Evolutionary conservation across 495 filamentous ascomycete genomes (phyloP), one percentile per base, ranked within the genome.

Genomic region (Lasiosphaeria miniovina): DNA sequence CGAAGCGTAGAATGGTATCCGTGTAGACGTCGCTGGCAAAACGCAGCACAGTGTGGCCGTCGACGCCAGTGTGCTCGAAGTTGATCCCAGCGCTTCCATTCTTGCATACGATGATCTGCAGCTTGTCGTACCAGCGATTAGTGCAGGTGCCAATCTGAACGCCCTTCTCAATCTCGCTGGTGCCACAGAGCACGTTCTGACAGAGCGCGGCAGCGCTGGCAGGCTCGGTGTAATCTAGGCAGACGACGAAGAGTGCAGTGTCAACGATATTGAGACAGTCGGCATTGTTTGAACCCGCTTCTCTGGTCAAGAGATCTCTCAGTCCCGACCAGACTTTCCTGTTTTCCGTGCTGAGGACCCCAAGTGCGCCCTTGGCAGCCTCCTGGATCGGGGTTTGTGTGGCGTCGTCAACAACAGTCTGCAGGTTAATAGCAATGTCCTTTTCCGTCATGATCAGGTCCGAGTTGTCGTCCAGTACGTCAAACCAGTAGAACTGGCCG

Each of bases 401-500:
- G 8, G 94, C 92, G 72, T 98, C 94, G 54, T 95, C 89, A 51
- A 96, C 81, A 60, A 98, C 91, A 32, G 93, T 93, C 65, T 95
- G 89, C 43, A 98, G 78, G 68, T 98, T 98, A 64, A 96, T 80
- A 5, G 89, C 85, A 49, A 98, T 83, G 73, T 98, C 94, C 68
- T 91, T 93, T 75, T 98, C 94, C 2, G 86, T 94, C 93, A 98
- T 97, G 74, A 98, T 96, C 53, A 95, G 75, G 66, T 98, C 94
- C 7, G 88, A 88, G 69, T 96, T 94, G 65, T 94, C 89, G 64
- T 98, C 94, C 17, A 98, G 76, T 3, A 96, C 93, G 72, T 98
- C 94, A 66, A 98, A 98, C 93, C 94, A 98, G 68, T 98, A 98
- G 75, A 98, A 96, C 63, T 98, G 94, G 10, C 95, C 95, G 63